phyloP scores from a whole-genome alignment of 169 alveolate genomes.

The Babesia ovata region DNA sequence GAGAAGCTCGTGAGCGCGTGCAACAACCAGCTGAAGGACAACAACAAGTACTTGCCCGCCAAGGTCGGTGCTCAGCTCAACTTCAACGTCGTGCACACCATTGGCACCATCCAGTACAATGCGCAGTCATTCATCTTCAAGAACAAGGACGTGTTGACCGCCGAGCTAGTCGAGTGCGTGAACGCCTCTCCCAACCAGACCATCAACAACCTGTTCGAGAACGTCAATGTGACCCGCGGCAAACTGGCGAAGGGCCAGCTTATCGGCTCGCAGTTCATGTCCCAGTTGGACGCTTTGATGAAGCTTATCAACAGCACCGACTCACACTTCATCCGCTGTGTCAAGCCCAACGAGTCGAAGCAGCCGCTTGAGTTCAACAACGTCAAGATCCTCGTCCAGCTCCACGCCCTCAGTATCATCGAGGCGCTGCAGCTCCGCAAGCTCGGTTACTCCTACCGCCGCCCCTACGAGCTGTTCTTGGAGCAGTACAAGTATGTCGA shows the following conservation, averaged over 20 bases:
- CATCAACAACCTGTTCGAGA: conserved; percentile 81
- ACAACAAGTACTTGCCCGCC: conserved; percentile 77
- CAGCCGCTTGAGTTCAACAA: conserved; percentile 87
- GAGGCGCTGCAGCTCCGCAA: conserved; percentile 89
- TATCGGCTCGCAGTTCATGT: conserved; percentile 89
- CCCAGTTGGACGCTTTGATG: conserved; percentile 85
- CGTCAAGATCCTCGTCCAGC: conserved; percentile 86
- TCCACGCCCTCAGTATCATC: conserved; percentile 88
- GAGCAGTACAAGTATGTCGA: conserved; percentile 86
- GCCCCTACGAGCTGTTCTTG: conserved; percentile 84
- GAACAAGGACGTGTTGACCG: conserved; percentile 86
- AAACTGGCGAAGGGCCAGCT: conserved; percentile 89
- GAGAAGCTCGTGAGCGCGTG: conserved; percentile 84
- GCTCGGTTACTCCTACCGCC: conserved; percentile 88
- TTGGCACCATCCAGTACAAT: conserved; percentile 81
- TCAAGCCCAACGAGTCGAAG: conserved; percentile 89
- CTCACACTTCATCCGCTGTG: conserved; percentile 89
- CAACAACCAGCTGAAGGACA: conserved; percentile 67
- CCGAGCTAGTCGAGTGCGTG: conserved; percentile 86
- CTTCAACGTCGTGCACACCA: conserved; percentile 81
- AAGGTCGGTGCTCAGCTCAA: conserved; percentile 85
- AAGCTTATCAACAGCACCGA: conserved; percentile 86
- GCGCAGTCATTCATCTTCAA: conserved; percentile 81
- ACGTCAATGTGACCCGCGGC: conserved; percentile 82
- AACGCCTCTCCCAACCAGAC: conserved; percentile 78